Conservation (phyloP, 2,329 filamentous ascomycete genomes). For the Bertia moriformis region DNA sequence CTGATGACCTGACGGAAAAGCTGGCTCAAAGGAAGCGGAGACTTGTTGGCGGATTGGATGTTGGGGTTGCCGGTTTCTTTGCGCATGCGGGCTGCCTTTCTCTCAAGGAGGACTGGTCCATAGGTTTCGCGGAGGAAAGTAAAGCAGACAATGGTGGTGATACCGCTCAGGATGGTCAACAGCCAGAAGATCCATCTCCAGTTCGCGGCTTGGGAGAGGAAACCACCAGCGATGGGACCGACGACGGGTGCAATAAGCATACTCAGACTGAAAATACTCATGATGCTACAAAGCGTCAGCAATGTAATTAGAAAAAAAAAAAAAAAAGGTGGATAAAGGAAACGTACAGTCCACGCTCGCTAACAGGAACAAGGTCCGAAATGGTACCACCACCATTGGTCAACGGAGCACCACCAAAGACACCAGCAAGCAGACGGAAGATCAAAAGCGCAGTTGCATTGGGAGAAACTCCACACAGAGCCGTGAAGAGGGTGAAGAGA, state of each 20-base stretch:
- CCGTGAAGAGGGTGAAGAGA: background rate
- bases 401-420: background rate
- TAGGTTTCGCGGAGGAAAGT: background rate
- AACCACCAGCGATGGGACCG: background rate
- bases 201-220: background rate
- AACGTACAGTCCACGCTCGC: background rate
- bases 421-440: background rate
- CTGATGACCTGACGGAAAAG: background rate
- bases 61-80: background rate
- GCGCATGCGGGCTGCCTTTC: background rate
- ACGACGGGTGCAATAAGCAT: background rate
- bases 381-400: background rate
- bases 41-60: background rate
- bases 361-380: background rate
- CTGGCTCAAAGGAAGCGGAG: background rate
- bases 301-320: background rate
- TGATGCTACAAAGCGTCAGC: too few relatives aligned
- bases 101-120: background rate
- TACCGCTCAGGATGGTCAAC: background rate
- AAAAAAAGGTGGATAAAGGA: background rate
- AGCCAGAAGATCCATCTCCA: background rate
- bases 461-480: background rate
- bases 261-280: background rate
- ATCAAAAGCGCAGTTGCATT: background rate
- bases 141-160: background rate